Evolutionary conservation across 345 rosid species (phyloP), one percentile per base, ranked within the genome.

Genomic region (Pugionium dolabratum): DNA sequence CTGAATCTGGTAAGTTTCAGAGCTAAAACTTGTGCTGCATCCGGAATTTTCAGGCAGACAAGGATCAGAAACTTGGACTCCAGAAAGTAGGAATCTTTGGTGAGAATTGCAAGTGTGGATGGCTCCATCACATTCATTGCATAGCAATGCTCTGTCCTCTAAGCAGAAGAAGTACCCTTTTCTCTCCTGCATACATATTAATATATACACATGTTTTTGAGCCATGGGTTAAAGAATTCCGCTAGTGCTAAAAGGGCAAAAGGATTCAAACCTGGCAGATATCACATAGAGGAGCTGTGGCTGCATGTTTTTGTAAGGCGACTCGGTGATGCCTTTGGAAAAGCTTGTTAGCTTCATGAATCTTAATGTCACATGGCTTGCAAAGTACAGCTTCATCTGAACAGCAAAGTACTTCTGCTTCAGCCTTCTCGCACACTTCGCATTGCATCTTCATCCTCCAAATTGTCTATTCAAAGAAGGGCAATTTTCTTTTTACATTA

Each of bases 361-460:
- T 47, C 4, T 62, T 69, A 51, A 43, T 45, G 70, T 79, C 82
- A 47, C 79, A 79, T n/a, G 66, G 71, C 67, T 66, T 75, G 31
- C 82, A 79, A 64, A 79, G 78, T 53, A 66, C 79, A 46, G 75
- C 78, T 70, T 79, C 78, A 62, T 79, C 79, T 8, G 82, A 74
- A 48, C 75, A 79, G 40, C 82, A 79, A 3, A 75, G 55, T 44
- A 79, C 73, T 77, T 69, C 64, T n/a, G 79, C 82, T 71, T 75
- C 82, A 7, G 75, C 78, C 43, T 54, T 69, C 18, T 79, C 79
- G n/a, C 79, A 79, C 9, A 66, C 78, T 59, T 75, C 79, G 10
- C 78, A 75, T 41, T 64, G 79, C 60, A 75, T 72, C 78, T 52
- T 75, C 78, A 75, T 79, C 64, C 26, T 52, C 52, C 31, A 44